Evolutionary conservation across 1,139 yeast species (phyloP).

Genomic region (Protomyces gravidus): DNA sequence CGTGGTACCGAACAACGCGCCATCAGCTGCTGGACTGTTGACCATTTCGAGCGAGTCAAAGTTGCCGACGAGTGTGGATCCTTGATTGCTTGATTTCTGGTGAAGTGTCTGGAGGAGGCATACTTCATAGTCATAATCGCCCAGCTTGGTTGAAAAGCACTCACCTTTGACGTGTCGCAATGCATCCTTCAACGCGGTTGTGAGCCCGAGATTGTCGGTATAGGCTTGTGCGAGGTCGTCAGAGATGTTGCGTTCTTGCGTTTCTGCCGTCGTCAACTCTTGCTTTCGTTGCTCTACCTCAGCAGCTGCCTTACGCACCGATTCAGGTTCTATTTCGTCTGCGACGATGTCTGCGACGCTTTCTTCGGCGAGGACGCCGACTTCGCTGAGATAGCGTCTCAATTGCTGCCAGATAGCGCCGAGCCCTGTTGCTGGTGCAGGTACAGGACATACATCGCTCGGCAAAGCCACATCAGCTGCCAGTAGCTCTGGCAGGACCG

Average conservation of each 20-base stretch:
- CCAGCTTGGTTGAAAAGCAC: constrained; percentile 51
- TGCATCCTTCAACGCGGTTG: constrained; percentile 49
- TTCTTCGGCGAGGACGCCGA: background rate
- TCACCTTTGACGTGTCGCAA: constrained; percentile 55
- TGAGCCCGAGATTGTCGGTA: constrained; percentile 44
- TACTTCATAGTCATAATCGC: constrained; percentile 67
- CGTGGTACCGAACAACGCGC: constrained; percentile 37
- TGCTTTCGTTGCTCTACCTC: background rate
- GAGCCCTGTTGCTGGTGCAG: background rate
- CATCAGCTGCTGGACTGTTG: background rate
- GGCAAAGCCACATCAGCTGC: background rate
- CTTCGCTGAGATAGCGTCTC: background rate
- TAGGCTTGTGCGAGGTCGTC: constrained; percentile 11
- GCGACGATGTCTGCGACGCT: background rate
- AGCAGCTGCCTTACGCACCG: background rate
- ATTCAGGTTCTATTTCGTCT: background rate
- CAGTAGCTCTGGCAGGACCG: background rate
- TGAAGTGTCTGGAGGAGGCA: constrained; percentile 56
- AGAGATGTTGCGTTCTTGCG: background rate
- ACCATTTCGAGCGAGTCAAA: constrained; percentile 3
- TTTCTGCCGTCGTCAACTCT: background rate
- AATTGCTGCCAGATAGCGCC: background rate
- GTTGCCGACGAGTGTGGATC: constrained; percentile 34
- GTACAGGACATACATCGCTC: background rate
- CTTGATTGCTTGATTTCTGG: constrained; percentile 47